These are phyloP conservation scores for Pseudogymnoascus sp. DNA, from an alignment of 2,329 filamentous ascomycete genomes.

Conservation along the genomic window DNA sequence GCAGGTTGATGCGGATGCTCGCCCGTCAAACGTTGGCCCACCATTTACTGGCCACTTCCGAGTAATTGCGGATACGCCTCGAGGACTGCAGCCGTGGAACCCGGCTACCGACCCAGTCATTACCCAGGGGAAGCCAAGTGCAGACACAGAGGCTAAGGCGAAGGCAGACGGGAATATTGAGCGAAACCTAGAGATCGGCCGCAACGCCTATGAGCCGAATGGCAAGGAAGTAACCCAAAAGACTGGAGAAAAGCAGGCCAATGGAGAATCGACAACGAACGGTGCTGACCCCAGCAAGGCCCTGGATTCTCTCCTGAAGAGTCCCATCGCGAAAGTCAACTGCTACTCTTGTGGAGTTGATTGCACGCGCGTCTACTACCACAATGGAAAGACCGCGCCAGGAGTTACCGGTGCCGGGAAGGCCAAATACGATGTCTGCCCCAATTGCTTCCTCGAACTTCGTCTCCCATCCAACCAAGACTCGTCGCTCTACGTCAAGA, in stretches of 20 bases:
- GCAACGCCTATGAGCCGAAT: conserved; percentile 91
- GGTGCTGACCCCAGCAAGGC: conserved; percentile 43
- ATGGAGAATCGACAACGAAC: conserved; percentile 60
- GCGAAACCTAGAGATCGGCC: conserved; percentile 82
- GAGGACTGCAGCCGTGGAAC: conserved; percentile 91
- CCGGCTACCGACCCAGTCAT: conserved; percentile 69
- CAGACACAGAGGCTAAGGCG: conserved; percentile 44
- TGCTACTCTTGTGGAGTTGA: conserved; percentile 91
- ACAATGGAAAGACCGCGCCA: conserved; percentile 49
- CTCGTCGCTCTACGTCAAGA: conserved; percentile 74
- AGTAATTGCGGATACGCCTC: conserved; percentile 88
- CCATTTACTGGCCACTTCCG: conserved; percentile 97
- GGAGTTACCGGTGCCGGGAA: conserved; percentile 34
- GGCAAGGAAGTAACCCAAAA: conserved; percentile 70
- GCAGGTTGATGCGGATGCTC: conserved; percentile 90
- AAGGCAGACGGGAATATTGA: conserved; percentile 62
- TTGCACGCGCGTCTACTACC: conserved; percentile 66
- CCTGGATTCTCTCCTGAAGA: conserved; percentile 54
- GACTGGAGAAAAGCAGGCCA: conserved; percentile 58
- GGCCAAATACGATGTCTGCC: conserved; percentile 79
- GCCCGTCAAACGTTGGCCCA: conserved; percentile 89
- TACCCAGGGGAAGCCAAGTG: conserved; percentile 50
- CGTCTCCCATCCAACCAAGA: conserved; percentile 73
- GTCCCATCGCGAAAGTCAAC: conserved; percentile 60
- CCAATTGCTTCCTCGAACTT: conserved; percentile 79